A percentile compares a stretch with the other conserved stretches of the same genome.
Conservation (phyloP, 352 stramenopile species). For the Globisporangium heterothallicum region DNA sequence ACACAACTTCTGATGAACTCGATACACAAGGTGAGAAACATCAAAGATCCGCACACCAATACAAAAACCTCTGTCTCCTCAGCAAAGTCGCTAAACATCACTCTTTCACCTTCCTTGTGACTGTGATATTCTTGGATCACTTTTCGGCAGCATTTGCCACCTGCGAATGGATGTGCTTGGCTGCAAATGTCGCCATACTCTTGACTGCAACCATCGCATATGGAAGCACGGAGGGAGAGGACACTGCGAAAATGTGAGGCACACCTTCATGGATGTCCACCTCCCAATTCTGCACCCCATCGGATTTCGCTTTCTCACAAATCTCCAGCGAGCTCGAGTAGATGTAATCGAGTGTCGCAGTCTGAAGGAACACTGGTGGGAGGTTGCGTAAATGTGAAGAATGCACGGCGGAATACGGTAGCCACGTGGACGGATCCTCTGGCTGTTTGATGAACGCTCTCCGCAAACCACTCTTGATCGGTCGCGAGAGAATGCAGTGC, state of each 20-base stretch:
- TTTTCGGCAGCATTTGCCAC: no score
- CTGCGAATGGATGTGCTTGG: neutral
- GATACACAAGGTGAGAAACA: no score
- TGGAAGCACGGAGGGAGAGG: neutral
- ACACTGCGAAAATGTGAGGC: neutral
- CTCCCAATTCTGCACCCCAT: constrained; percentile 13
- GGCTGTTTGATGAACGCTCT: neutral
- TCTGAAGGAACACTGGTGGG: constrained; percentile 17
- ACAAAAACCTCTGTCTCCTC: no score
- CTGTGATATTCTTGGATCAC: no score
- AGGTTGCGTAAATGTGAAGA: constrained; percentile 17
- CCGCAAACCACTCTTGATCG: neutral
- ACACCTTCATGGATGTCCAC: constrained; percentile 3
- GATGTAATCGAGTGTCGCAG: constrained; percentile 13
- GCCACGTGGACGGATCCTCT: neutral
- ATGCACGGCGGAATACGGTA: constrained; percentile 18
- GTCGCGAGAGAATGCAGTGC: neutral
- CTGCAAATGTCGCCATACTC: neutral
- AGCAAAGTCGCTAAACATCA: no score
- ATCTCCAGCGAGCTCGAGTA: constrained; percentile 9
- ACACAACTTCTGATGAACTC: no score
- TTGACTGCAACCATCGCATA: neutral
- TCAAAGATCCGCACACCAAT: no score
- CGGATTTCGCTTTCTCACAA: constrained; percentile 8
- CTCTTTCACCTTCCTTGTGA: no score